A percentile compares a stretch with the other conserved stretches of the same genome.
phyloP scores from a whole-genome alignment of 148 eudicot genomes.

The Silene conica region DNA sequence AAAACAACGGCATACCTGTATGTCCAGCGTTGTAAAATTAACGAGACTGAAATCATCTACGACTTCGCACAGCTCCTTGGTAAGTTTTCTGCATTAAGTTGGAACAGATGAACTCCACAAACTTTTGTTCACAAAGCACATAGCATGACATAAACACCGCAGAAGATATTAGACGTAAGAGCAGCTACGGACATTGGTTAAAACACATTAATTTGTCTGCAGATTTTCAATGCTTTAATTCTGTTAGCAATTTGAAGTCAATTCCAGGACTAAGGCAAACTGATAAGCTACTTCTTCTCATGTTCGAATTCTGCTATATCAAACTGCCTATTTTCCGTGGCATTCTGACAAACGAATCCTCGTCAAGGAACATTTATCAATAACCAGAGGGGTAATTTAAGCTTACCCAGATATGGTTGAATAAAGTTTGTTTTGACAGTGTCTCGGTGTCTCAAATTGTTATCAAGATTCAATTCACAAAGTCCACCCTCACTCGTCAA shows the following conservation, averaged over 20 bases:
- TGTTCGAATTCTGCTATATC: too few species aligned
- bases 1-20: slow-evolving; percentile 54
- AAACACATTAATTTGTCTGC: too few species aligned
- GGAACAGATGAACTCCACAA: neutral
- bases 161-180: too few species aligned
- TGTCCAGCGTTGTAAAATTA: slow-evolving; percentile 81
- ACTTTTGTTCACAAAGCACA: neutral
- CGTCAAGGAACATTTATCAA: neutral
- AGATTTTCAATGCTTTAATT: too few species aligned
- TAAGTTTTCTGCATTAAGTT: slow-evolving; percentile 62
- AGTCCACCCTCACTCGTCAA: neutral
- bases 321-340: too few species aligned
- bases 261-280: too few species aligned
- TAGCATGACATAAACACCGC: neutral
- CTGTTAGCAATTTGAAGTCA: too few species aligned
- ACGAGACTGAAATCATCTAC: slow-evolving; percentile 70
- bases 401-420: neutral
- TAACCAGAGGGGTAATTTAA: neutral
- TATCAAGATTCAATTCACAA: neutral
- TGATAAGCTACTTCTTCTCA: too few species aligned
- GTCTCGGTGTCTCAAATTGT: neutral
- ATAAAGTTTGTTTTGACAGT: neutral
- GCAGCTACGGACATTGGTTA: too few species aligned
- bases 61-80: slow-evolving; percentile 83
- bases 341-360: neutral